Base-by-base conservation (phyloP, 2,329 filamentous ascomycete genomes). In the Zasmidium citrigriseum region DNA sequence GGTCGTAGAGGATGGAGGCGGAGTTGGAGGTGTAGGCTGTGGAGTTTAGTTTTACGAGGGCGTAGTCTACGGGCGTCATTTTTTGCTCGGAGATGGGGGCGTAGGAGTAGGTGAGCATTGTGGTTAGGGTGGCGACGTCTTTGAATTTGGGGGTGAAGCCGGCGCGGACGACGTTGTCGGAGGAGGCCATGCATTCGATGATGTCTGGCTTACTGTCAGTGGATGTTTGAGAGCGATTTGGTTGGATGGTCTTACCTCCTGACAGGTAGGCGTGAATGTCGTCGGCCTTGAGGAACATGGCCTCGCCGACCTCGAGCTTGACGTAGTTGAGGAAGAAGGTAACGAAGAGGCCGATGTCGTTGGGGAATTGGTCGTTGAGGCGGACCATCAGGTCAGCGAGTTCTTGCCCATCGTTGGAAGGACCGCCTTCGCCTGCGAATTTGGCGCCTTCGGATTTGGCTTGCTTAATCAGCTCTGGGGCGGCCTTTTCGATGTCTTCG, bases 131-230 rank as follows among this genome's bases (percentile, higher is more conserved):
- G 54, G 87, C 78, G 21, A 98, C 91, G 68, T 99, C 95, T 79
- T 98, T 97, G 83, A 96, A 99, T 75, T 99, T 99, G 56, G 95
- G 95, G 0, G 95, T 99, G 76, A 99, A 95, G 46, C 95, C 95
- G 0, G 95, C 95, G 56, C 95, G 91, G 52, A 99, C 93, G 34
- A 99, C 95, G 66, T 99, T 99, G 82, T 99, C 95, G n/a, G 91
- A 96, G 9, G 91, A 89, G 0, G 95, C 95, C 95, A 99, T 99
- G 81, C 95, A 99, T 77, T 99, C 95, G 73, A 99, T 92, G 67
- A 99, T 96, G 71, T 99, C 93, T 77, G 59, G 27, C 24, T 11
- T 4, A 4, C 11, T 24, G 24, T 52, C 20, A 60, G 34, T 52
- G 16, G 24, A 24, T 18, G 9, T 24, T 14, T 58, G 51, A 18